Percentiles rank a stretch among this genome's conserved stretches.
These are phyloP conservation scores for Neurospora sp. DNA, from an alignment of 495 filamentous ascomycete species.

Conservation along the genomic window DNA sequence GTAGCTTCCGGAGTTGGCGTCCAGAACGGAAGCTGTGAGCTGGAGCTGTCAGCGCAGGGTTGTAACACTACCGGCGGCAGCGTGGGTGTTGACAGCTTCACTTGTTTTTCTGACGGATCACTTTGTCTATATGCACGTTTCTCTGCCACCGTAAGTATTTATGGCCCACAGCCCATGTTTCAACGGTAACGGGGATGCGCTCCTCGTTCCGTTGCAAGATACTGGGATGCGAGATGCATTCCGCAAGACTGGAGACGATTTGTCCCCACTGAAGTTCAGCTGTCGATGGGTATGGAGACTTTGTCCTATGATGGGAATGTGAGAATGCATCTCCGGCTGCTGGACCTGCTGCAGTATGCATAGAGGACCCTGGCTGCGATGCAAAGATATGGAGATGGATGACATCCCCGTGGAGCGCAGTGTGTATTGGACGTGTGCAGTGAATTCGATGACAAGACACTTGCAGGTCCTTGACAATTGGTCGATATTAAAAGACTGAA, in stretches of 20 bases:
- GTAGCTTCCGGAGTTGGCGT: background rate
- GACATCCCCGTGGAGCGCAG: background rate
- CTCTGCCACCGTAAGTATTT: background rate
- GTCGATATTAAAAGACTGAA: background rate
- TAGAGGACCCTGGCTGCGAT: background rate
- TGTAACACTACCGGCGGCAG: background rate
- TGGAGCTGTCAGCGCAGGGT: background rate
- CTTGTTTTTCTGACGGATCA: background rate
- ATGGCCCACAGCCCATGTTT: background rate
- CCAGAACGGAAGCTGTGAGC: background rate
- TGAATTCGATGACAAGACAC: background rate
- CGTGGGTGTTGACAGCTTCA: background rate
- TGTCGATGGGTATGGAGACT: background rate
- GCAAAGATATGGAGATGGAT: background rate
- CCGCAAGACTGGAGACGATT: background rate
- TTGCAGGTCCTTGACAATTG: background rate
- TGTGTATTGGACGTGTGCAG: background rate
- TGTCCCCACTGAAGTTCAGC: background rate
- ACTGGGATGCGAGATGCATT: background rate
- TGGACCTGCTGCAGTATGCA: background rate
- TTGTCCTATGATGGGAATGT: background rate
- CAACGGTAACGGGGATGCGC: background rate
- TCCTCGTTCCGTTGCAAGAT: background rate
- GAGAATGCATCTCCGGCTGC: background rate
- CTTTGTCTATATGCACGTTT: background rate